Evolutionary conservation across 2,329 filamentous ascomycete genomes (phyloP), one percentile per base, ranked within the genome.

Genomic region (Xylariaceae sp.): DNA sequence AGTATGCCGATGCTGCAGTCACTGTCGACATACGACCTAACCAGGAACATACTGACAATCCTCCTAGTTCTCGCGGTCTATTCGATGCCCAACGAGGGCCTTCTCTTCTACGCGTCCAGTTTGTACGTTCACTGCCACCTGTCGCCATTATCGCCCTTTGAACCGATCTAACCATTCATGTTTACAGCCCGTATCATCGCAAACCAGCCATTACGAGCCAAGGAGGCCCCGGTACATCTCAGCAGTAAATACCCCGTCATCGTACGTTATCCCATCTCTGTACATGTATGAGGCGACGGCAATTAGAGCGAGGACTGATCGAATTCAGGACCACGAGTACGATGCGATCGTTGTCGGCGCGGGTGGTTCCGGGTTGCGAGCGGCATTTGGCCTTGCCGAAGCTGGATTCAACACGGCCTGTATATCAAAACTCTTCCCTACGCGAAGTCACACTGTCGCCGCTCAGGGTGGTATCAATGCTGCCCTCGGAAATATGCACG

Each of bases 311-410:
- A 35, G 43, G 48, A 39, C 43, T 61, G 45, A 59, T 51, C 37
- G 18, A 31, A 13, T 48, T 19, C 61, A 89, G 82, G 93, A 97
- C 67, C 93, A 98, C 72, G 89, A 97, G 72, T 97, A 96, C 71
- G 93, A 97, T 85, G 91, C 91, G 49, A 77, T 98, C 57, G 93
- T 98, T 47, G 89, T 93, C 52, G 87, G 87, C 57, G 87, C 87
- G 48, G 87, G 87, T 64, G 87, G 87, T 57, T 75, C 87, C 47
- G 87, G 87, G 66, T 76, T 93, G 53, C 83, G 87, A 66, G 86
- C 87, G 37, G 87, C 87, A 39, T 89, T 91, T 61, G 87, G 87
- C 70, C 80, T 93, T 45, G 87, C 87, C 52, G 87, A 93, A 74
- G 86, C 87, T 53, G 87, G 87, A 45, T 90, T 91, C 76, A 90